phyloP scores from a whole-genome alignment of 305 asterid species.

The Solanum hybrid region DNA sequence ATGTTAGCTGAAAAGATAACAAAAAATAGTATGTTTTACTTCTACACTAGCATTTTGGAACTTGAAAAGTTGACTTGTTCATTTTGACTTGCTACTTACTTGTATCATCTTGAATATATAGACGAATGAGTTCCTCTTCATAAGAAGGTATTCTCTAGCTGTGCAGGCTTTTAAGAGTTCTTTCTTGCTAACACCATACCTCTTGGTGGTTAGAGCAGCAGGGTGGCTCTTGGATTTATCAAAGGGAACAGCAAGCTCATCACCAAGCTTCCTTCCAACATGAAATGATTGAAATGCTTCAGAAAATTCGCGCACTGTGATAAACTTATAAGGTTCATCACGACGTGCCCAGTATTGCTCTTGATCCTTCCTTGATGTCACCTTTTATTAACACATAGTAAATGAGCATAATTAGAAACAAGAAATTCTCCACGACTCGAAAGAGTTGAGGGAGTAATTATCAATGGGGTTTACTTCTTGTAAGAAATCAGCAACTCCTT shows the following conservation, averaged over 20 bases:
- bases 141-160: slow-evolving; percentile 73
- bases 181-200: slow-evolving; percentile 73
- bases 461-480: slow-evolving; percentile 51
- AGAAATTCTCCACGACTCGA: neutral
- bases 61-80: neutral
- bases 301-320: slow-evolving; percentile 55
- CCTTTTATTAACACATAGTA: slow-evolving; percentile 29
- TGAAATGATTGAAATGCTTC: slow-evolving; percentile 85
- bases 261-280: slow-evolving; percentile 61
- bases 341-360: slow-evolving; percentile 72
- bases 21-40: neutral
- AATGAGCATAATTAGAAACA: neutral
- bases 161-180: slow-evolving; percentile 80
- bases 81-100: slow-evolving; percentile 35
- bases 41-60: neutral
- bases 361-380: slow-evolving; percentile 94
- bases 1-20: slow-evolving; percentile 34
- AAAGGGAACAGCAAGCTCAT: slow-evolving; percentile 75
- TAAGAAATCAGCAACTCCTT: slow-evolving; percentile 85
- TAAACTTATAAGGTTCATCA: slow-evolving; percentile 53
- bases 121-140: slow-evolving; percentile 92
- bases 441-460: neutral
- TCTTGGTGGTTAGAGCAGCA: slow-evolving; percentile 55
- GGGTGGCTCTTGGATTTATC: slow-evolving; percentile 74
- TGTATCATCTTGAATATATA: slow-evolving; percentile 73